These are phyloP conservation scores for Stachybotrys elegans DNA, from an alignment of 2,329 filamentous ascomycete species.

Conservation along the genomic window DNA sequence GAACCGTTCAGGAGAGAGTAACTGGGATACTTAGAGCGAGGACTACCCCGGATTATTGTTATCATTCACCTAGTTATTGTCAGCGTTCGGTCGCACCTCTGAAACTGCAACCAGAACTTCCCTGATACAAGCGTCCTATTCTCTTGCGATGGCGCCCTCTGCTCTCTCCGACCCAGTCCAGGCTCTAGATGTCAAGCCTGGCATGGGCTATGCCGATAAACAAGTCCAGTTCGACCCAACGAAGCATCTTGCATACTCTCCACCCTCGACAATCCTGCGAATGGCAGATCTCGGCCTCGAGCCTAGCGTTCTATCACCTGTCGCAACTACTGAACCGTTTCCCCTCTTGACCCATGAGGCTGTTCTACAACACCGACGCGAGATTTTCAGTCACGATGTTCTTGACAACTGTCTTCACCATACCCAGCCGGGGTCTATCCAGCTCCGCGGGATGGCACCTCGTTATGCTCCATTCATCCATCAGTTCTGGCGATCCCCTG, in stretches of 20 bases:
- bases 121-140: no score
- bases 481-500: constrained; percentile 47
- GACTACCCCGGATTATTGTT: no score
- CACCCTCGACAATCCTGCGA: constrained; percentile 10
- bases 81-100: no score
- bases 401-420: constrained; percentile 23
- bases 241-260: constrained; percentile 15
- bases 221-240: constrained; percentile 8
- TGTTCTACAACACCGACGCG: constrained; percentile 13
- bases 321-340: constrained; percentile 24
- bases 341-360: constrained; percentile 19
- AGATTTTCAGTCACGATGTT: constrained; percentile 17
- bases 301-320: constrained; percentile 14
- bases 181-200: no score
- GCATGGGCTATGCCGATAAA: no score
- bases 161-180: no score
- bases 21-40: no score
- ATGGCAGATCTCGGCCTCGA: constrained; percentile 16
- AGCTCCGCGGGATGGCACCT: constrained; percentile 22
- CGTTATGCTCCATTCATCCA: constrained; percentile 25
- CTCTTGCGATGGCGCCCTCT: no score
- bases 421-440: constrained; percentile 19
- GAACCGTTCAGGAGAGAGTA: no score
- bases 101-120: no score
- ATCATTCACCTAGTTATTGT: no score